A percentile compares a stretch with the other conserved stretches of the same genome.
Evolutionary conservation across 192 early-diverging fungal genomes (phyloP).

Genomic region (Coemansia sp.): DNA sequence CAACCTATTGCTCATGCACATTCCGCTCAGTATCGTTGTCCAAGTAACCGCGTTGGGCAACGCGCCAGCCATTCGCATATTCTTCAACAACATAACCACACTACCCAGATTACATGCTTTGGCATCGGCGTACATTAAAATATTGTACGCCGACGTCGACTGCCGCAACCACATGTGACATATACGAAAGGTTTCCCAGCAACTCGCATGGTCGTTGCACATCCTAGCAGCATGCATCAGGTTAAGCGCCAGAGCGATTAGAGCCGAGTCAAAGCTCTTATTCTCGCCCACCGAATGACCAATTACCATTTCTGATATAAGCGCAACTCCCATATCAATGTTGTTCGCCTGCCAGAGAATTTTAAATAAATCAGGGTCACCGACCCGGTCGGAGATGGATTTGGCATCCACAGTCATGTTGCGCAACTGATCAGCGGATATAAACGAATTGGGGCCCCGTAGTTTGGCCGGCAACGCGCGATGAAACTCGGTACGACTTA

Average conservation of each 20-base stretch:
- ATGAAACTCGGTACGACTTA: neutral
- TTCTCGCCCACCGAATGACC: neutral
- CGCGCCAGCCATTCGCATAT: slow-evolving; percentile 12
- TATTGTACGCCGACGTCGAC: slow-evolving; percentile 23
- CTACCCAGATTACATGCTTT: slow-evolving; percentile 6
- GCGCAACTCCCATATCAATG: neutral
- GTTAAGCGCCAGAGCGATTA: neutral
- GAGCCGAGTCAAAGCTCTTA: neutral
- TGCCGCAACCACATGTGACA: slow-evolving; percentile 10
- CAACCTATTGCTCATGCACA: slow-evolving; percentile 17
- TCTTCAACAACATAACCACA: slow-evolving; percentile 4
- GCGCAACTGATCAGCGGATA: neutral
- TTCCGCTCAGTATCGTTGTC: slow-evolving; percentile 29
- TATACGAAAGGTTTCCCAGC: slow-evolving; percentile 10
- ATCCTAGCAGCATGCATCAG: slow-evolving; percentile 22
- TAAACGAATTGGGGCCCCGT: neutral
- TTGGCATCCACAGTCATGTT: neutral
- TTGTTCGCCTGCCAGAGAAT: neutral
- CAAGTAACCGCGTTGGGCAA: slow-evolving; percentile 26
- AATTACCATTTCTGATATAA: slow-evolving; percentile 19
- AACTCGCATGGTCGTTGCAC: slow-evolving; percentile 1
- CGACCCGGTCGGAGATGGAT: neutral
- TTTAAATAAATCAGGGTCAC: neutral
- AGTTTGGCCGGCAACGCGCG: neutral
- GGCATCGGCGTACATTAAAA: slow-evolving; percentile 14